phyloP scores from a whole-genome alignment of 169 alveolate genomes.

The Miamiensis avidus region DNA sequence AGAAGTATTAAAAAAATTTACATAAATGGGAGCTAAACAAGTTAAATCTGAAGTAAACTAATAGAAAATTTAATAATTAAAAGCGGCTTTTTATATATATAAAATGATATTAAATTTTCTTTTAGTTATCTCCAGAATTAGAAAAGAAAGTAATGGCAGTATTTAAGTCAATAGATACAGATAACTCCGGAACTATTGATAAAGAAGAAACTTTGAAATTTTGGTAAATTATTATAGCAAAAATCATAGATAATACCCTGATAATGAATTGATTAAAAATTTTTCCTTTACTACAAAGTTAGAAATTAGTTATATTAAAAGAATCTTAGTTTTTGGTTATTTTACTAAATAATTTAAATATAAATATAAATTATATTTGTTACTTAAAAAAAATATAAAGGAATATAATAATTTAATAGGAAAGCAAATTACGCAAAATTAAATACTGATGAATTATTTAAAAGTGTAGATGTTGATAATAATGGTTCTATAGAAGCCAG shows the following conservation, averaged over 20 bases:
- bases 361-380: conserved; percentile 2
- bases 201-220: conserved; percentile 44
- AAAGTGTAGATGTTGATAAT: conserved; percentile 64
- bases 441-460: conserved; percentile 66
- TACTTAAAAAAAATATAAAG: background rate
- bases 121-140: conserved; percentile 29
- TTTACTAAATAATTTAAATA: conserved; percentile 17
- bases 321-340: background rate
- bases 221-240: conserved; percentile 12
- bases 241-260: background rate
- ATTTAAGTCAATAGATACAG: conserved; percentile 33
- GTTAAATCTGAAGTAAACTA: background rate
- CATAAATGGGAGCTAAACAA: background rate
- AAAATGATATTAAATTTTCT: too few species aligned
- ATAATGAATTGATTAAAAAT: background rate
- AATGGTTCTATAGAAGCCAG: conserved; percentile 63
- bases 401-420: conserved; percentile 36
- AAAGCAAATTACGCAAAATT: conserved; percentile 60
- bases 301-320: too few species aligned
- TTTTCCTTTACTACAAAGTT: too few species aligned
- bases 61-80: too few species aligned
- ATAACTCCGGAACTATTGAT: conserved; percentile 41
- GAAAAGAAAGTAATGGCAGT: conserved; percentile 35
- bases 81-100: too few species aligned
- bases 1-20: too few species aligned